Base-by-base conservation (phyloP, 176 grass and related monocot species). In the Stipa capillata region DNA sequence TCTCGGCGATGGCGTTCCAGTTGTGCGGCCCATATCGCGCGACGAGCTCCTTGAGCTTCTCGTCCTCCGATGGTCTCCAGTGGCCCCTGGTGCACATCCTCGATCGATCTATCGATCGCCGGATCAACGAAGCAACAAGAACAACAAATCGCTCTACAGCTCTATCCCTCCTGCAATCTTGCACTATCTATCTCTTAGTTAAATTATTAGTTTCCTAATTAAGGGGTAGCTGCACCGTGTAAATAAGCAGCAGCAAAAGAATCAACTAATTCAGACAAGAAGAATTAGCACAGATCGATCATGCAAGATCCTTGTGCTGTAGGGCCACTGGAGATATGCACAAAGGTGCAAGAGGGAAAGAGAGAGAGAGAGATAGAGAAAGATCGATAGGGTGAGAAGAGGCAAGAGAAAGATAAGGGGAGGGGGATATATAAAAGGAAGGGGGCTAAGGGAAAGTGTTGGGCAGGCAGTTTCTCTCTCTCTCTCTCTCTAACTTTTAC, bases 31-130 rank as follows among this genome's bases (percentile, higher is more conserved):
- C 94, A 5, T 94, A 90, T 0, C 77, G 65, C 18, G 85, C 67
- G 45, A 97, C 94, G 17, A 97, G 77, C 76, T 90, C 94, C 59
- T 92, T 97, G 27, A 97, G 79, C 82, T 91, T 90, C 73, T 91
- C 94, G 47, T 97, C 94, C 82, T 97, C 94, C 7, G 87, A 91
- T 0, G 91, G 91, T 28, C 94, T 86, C 94, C 94, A 97, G 82
- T 97, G 94, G 69, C 94, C 94, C 83, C 94, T 97, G 18, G 79
- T 86, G 79, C 94, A 92, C 89, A 94, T 94, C 89, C 87, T 82
- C 52, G 63, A 59, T 81, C 36, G 32, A 8, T 20, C 25, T 54
- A 79, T 88, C 28, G 8, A 87, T 31, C 5, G 16, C 48, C 0
- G 11, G 37, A 9, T 45, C 23, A 34, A 47, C 5, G 35, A 75